Conservation (phyloP, 257 asterid genomes). For the Henckelia pumila region DNA sequence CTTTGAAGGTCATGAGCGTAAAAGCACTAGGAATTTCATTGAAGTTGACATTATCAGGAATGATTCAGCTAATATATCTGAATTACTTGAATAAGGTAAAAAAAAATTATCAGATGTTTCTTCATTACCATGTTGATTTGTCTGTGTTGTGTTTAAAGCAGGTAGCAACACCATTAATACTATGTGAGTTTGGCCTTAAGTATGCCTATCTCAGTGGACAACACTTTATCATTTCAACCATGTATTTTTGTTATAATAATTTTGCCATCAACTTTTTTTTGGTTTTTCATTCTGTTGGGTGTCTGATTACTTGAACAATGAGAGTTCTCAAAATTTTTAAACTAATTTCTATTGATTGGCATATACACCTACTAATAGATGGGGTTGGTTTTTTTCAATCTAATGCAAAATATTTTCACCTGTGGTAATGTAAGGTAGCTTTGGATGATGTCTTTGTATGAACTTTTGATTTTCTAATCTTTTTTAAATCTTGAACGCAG, state of each 20-base stretch:
- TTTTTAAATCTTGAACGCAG: slow-evolving; percentile 47
- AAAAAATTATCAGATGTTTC: background rate
- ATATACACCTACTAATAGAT: background rate
- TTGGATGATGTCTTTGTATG: background rate
- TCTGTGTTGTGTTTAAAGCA: background rate
- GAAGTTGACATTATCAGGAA: slow-evolving; percentile 89
- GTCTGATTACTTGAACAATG: background rate
- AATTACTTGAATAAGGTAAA: slow-evolving; percentile 89
- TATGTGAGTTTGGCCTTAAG: background rate
- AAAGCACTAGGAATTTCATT: slow-evolving; percentile 91
- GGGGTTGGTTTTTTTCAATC: slow-evolving; percentile 1
- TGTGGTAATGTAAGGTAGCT: background rate
- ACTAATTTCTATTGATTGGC: background rate
- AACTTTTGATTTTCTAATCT: slow-evolving; percentile 21
- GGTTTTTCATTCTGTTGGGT: background rate
- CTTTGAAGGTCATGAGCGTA: slow-evolving; percentile 91
- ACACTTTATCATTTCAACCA: background rate
- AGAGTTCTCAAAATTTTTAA: background rate
- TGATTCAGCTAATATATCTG: slow-evolving; percentile 85
- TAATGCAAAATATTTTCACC: background rate
- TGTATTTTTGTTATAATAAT: too few relatives aligned
- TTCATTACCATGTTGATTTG: background rate
- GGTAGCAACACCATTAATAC: background rate
- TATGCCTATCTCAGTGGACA: background rate
- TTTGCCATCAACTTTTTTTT: background rate